A percentile compares a stretch with the other conserved stretches of the same genome.
Evolutionary conservation across 2,329 filamentous ascomycete species (phyloP).

Genomic region (Claviceps paspali): DNA sequence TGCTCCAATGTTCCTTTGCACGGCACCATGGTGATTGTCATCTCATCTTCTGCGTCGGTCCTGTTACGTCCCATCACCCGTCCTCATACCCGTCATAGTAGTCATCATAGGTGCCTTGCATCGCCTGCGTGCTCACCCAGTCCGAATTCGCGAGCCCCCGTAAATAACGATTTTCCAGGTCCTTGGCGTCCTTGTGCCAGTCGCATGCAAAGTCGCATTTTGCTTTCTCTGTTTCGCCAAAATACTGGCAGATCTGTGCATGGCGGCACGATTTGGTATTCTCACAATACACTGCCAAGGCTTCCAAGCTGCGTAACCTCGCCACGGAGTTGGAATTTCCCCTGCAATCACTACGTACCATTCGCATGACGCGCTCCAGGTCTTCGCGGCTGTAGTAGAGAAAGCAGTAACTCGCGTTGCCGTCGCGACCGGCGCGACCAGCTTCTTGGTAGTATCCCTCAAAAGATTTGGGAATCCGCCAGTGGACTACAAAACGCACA

Average conservation of each 20-base stretch:
- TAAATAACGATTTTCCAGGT: slow-evolving; percentile 40
- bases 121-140: slow-evolving; percentile 47
- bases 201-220: slow-evolving; percentile 64
- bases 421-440: slow-evolving; percentile 77
- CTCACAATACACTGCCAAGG: slow-evolving; percentile 71
- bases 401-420: slow-evolving; percentile 73
- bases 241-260: slow-evolving; percentile 58
- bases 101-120: slow-evolving; percentile 40
- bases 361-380: slow-evolving; percentile 52
- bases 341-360: slow-evolving; percentile 33
- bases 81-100: slow-evolving; percentile 42
- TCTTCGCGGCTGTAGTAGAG: slow-evolving; percentile 87
- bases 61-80: slow-evolving; percentile 13
- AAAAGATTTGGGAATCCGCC: slow-evolving; percentile 85
- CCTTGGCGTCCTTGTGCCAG: slow-evolving; percentile 54
- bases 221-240: slow-evolving; percentile 47
- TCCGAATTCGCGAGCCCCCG: slow-evolving; percentile 43
- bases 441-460: slow-evolving; percentile 96
- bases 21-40: neutral
- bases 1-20: too few species aligned
- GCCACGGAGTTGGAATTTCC: slow-evolving; percentile 29
- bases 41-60: neutral
- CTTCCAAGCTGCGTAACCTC: slow-evolving; percentile 46
- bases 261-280: slow-evolving; percentile 60
- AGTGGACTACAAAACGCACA: slow-evolving; percentile 88